These are phyloP conservation scores for Cercophora newfieldiana DNA, from an alignment of 495 filamentous ascomycete genomes.

Conservation along the genomic window DNA sequence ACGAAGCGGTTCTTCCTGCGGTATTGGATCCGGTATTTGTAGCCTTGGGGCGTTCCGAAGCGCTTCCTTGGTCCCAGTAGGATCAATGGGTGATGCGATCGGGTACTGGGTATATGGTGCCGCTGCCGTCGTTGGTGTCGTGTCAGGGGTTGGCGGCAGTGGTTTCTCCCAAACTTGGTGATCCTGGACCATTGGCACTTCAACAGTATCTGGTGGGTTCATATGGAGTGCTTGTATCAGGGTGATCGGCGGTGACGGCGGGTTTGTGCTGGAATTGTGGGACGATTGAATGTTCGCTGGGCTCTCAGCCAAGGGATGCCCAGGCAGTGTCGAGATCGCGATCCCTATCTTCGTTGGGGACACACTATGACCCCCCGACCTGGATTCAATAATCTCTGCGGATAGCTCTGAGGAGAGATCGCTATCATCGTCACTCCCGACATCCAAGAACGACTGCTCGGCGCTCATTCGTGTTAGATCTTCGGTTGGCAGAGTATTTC, in stretches of 20 bases:
- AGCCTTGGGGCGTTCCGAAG: constrained; percentile 38
- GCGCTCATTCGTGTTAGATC: constrained; percentile 21
- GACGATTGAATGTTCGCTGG: constrained; percentile 13
- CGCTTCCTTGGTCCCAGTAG: constrained; percentile 41
- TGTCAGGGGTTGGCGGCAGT: constrained; percentile 54
- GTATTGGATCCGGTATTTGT: constrained; percentile 31
- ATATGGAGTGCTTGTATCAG: constrained; percentile 60
- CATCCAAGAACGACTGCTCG: constrained; percentile 65
- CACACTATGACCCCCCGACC: constrained; percentile 44
- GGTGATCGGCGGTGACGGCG: constrained; percentile 79
- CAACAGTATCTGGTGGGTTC: constrained; percentile 38
- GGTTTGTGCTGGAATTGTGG: constrained; percentile 42
- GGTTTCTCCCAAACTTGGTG: constrained; percentile 50
- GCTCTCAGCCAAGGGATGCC: constrained; percentile 59
- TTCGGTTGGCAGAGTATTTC: constrained; percentile 24
- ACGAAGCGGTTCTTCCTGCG: constrained; percentile 3
- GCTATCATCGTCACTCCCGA: constrained; percentile 68
- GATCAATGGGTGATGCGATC: constrained; percentile 35
- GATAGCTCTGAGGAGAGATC: constrained; percentile 82
- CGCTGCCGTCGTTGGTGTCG: constrained; percentile 46
- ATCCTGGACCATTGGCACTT: constrained; percentile 38
- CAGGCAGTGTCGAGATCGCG: constrained; percentile 53
- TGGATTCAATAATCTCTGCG: constrained; percentile 57
- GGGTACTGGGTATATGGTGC: constrained; percentile 27
- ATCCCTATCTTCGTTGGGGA: constrained; percentile 39